Conservation (phyloP, 2,329 filamentous ascomycete species). For the Hypoxylon sp. region DNA sequence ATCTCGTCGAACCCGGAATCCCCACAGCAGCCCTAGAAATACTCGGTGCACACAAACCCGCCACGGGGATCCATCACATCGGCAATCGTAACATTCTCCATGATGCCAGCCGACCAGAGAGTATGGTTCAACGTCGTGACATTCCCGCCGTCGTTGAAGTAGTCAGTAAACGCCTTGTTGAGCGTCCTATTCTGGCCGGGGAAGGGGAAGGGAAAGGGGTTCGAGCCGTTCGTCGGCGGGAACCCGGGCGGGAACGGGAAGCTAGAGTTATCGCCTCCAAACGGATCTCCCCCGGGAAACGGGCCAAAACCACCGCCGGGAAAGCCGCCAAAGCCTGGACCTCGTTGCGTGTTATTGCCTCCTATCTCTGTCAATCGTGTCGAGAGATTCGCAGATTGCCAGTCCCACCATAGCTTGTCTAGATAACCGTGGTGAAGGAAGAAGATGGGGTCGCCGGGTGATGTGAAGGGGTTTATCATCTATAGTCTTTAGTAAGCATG, state of each 20-base stretch:
- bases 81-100: slow-evolving; percentile 50
- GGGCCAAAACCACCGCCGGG: slow-evolving; percentile 17
- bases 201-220: slow-evolving; percentile 33
- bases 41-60: slow-evolving; percentile 48
- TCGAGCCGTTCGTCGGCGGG: slow-evolving; percentile 28
- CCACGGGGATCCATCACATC: slow-evolving; percentile 49
- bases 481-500: slow-evolving; percentile 25
- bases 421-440: slow-evolving; percentile 50
- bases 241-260: slow-evolving; percentile 32
- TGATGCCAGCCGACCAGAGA: slow-evolving; percentile 47
- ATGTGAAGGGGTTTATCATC: slow-evolving; percentile 46
- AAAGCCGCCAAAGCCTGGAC: not conserved
- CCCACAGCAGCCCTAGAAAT: slow-evolving; percentile 21
- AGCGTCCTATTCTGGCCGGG: slow-evolving; percentile 25
- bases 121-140: slow-evolving; percentile 50
- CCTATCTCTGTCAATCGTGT: slow-evolving; percentile 45
- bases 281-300: slow-evolving; percentile 31
- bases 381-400: slow-evolving; percentile 45
- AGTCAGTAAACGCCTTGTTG: slow-evolving; percentile 43
- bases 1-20: not conserved
- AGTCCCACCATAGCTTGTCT: slow-evolving; percentile 49
- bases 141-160: slow-evolving; percentile 50
- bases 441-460: slow-evolving; percentile 50
- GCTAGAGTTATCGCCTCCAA: slow-evolving; percentile 27
- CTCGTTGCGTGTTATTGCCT: slow-evolving; percentile 43